Percentiles rank a stretch among this genome's conserved stretches.
Conservation (phyloP, 1,284 basidiomycete genomes). For the Moniliophthora roreri region DNA sequence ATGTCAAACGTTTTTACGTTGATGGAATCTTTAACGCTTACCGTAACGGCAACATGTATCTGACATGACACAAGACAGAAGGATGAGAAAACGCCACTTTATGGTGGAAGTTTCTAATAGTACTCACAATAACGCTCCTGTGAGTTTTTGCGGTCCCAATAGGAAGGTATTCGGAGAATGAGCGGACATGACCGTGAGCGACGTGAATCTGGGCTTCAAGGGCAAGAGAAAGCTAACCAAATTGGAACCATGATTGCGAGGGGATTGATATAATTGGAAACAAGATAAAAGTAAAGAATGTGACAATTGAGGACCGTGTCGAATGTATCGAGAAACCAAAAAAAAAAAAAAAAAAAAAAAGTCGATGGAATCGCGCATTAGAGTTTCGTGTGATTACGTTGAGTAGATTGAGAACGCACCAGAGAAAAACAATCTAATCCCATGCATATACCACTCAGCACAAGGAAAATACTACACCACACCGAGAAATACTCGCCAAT, state of each 20-base stretch:
- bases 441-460: not conserved
- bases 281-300: constrained; percentile 53
- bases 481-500: constrained; percentile 31
- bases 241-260: constrained; percentile 38
- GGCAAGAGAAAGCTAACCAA: constrained; percentile 38
- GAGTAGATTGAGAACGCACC: constrained; percentile 28
- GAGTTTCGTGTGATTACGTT: not conserved
- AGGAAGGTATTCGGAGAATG: constrained; percentile 1
- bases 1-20: too few species aligned
- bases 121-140: constrained; percentile 4
- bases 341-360: too few species aligned
- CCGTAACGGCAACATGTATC: constrained; percentile 44
- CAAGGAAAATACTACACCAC: not conserved
- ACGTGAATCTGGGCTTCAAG: not conserved
- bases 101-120: not conserved
- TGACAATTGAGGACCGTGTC: constrained; percentile 47
- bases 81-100: too few species aligned
- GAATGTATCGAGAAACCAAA: constrained; percentile 51
- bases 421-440: constrained; percentile 40
- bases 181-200: not conserved
- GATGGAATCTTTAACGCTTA: constrained; percentile 21
- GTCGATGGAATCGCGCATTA: constrained; percentile 1
- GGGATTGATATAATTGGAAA: constrained; percentile 47
- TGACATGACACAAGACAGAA: constrained; percentile 21
- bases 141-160: not conserved